phyloP scores from a whole-genome alignment of 495 filamentous ascomycete genomes.

The Penicillium angulare region DNA sequence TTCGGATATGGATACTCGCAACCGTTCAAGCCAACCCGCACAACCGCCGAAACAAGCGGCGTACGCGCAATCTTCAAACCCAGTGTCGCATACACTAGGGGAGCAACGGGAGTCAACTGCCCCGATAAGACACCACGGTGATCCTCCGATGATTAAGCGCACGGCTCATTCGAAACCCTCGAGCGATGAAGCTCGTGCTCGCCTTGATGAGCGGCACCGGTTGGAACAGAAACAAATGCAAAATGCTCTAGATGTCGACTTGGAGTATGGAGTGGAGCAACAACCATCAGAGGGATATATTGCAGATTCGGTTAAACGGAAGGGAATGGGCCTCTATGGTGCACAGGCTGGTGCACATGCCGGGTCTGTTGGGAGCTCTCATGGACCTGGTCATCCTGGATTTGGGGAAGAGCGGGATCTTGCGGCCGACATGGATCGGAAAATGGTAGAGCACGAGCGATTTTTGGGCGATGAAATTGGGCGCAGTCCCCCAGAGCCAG shows the following conservation, averaged over 20 bases:
- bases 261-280: slow-evolving; percentile 57
- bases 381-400: slow-evolving; percentile 27
- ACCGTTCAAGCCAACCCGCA: slow-evolving; percentile 19
- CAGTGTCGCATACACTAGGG: slow-evolving; percentile 43
- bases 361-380: slow-evolving; percentile 31
- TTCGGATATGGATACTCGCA: slow-evolving; percentile 19
- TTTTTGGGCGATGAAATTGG: slow-evolving; percentile 35
- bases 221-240: slow-evolving; percentile 15
- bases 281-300: slow-evolving; percentile 54
- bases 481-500: slow-evolving; percentile 15
- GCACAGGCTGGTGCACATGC: slow-evolving; percentile 41
- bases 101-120: slow-evolving; percentile 42
- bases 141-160: slow-evolving; percentile 31
- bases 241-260: slow-evolving; percentile 29
- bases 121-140: slow-evolving; percentile 27
- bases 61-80: slow-evolving; percentile 50
- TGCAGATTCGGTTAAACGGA: slow-evolving; percentile 44
- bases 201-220: slow-evolving; percentile 13
- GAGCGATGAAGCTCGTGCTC: slow-evolving; percentile 30
- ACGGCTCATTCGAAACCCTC: slow-evolving; percentile 40
- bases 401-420: slow-evolving; percentile 39
- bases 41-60: slow-evolving; percentile 54
- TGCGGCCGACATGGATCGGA: slow-evolving; percentile 43
- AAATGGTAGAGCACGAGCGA: slow-evolving; percentile 44
- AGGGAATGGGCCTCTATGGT: slow-evolving; percentile 32